These are phyloP conservation scores for Blastocystis sp. DNA, from an alignment of 352 stramenopile species.

Conservation along the genomic window DNA sequence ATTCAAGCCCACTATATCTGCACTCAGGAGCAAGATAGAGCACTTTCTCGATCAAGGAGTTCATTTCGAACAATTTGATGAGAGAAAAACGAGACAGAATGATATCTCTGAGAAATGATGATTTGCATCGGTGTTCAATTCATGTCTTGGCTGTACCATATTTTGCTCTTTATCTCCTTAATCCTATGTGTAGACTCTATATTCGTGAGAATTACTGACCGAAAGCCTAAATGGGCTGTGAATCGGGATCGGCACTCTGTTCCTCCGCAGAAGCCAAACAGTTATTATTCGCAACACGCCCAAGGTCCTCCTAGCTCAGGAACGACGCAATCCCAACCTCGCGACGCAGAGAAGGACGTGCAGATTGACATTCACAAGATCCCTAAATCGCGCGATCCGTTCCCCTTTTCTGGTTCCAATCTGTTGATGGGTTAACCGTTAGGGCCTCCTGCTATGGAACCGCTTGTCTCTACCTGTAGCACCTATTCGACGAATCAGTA, in stretches of 20 bases:
- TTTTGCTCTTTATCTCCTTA: neutral
- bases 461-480: neutral
- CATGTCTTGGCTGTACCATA: neutral
- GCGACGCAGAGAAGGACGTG: neutral
- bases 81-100: neutral
- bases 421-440: neutral
- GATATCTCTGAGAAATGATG: neutral
- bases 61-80: slow-evolving; percentile 1
- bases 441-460: neutral
- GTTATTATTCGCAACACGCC: no score
- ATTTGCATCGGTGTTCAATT: neutral
- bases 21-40: slow-evolving; percentile 40
- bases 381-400: neutral
- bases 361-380: neutral
- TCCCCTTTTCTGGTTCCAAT: neutral
- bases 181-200: neutral
- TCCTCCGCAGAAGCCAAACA: neutral
- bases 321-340: no score
- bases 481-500: neutral
- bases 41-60: neutral
- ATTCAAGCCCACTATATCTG: neutral
- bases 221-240: slow-evolving; percentile 46
- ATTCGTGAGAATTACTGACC: slow-evolving; percentile 9
- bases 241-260: neutral
- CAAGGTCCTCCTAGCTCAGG: no score